Base-by-base conservation (phyloP, 1,284 basidiomycete species). In the Chalciporus sp. region DNA sequence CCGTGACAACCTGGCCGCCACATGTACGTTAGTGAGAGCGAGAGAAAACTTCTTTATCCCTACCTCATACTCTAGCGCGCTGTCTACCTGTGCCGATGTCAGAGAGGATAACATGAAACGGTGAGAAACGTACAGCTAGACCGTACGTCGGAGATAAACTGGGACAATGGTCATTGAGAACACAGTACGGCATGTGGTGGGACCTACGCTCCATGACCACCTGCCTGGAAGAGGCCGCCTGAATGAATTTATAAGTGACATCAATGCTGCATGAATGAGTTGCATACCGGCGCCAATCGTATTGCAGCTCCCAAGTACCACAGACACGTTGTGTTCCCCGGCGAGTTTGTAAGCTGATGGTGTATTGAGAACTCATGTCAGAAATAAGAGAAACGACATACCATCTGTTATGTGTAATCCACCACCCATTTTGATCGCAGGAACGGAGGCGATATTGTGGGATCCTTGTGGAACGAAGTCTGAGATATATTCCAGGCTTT, bases 141-240 rank as follows among this genome's bases (percentile, higher is more conserved):
- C 44, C 40, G n/a, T 37, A 37, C n/a, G 35, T 37, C 20, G 33
- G 52, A 35, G 51, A 44, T 19, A 40, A 29, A 17, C 53, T 55
- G 23, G 35, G 23, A 4, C 12, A 16, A 41, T 29, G n/a, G 17
- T 37, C 17, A 11, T 7, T 28, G 19, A 28, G 12, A 23, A 12
- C 31, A n/a, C 16, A 6, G 31, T 12, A 46, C 12, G 14, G 14
- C 2, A n/a, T n/a, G 23, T 42, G 16, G 11, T 19, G 12, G 7
- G 3, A 48, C 53, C 47, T n/a, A 55, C 53, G 55, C 16, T 28
- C 52, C 53, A 46, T 55, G 53, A 14, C 54, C 52, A 19, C 54
- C 52, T 8, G 52, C 54, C 37, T 56, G 54, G 11, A 56, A 20
- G 31, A 29, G 55, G 3, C 54, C 54, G 48, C 29, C 54, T 55